Evolutionary conservation across 768 basidiomycete genomes (phyloP), one percentile per base, ranked within the genome.

Genomic region (Auriscalpium microsporum): DNA sequence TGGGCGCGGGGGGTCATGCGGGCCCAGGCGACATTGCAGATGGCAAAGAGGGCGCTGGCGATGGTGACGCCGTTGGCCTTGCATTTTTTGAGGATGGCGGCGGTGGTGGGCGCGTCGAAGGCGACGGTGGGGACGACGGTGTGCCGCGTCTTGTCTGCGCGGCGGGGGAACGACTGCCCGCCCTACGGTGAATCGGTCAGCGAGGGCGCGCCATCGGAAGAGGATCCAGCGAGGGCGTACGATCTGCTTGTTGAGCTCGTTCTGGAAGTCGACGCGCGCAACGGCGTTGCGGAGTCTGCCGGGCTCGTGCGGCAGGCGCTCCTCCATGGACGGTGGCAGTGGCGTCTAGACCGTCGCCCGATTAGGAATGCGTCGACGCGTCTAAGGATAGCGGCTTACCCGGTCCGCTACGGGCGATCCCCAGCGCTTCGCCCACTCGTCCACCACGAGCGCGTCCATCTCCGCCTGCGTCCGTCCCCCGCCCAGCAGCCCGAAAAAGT

Each of bases 11-110:
- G 40, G 21, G 70, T 72, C 36, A 77, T 77, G 60, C 78, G 74
- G 4, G 79, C 78, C 87, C 87, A 90, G 6, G 86, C 88, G 40
- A 88, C 65, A 63, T 86, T 87, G 65, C 83, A 84, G 10, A 90
- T 69, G 3, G 87, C 84, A 64, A 91, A 91, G 44, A 89, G 69
- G 21, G 83, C 84, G 56, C 81, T 81, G 0, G 87, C 84, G 59
- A 91, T 84, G 8, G 87, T 88, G 8, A 89, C 84, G 0, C 82
- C 83, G 44, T 82, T 72, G 1, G 72, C 63, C 68, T 91, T 91
- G 74, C 90, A 91, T 55, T 75, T 78, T 60, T 76, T 79, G 48
- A 92, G 71, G 47, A 89, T 85, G 13, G 65, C 65, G 60, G 78
- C 83, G 1, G 90, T 90, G 34, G 73, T 74, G 16, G 73, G 72